These are phyloP conservation scores for Calonectria henricotiae DNA, from an alignment of 2,329 filamentous ascomycete species.

Conservation along the genomic window DNA sequence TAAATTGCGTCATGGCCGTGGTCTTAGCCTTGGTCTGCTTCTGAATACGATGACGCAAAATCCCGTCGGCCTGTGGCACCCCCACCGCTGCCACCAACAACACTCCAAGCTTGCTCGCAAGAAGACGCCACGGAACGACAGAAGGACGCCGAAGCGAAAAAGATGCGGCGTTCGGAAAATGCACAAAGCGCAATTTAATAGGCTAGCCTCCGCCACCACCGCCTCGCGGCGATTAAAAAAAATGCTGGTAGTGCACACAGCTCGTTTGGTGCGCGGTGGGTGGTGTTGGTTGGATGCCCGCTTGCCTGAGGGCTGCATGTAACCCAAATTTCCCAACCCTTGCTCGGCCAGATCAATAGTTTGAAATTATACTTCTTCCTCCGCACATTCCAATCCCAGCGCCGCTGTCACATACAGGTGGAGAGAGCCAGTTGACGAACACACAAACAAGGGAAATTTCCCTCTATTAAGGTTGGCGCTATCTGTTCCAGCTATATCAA, in stretches of 20 bases:
- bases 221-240: not conserved
- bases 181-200: not conserved
- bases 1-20: slow-evolving; percentile 2
- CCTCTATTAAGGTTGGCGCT: not conserved
- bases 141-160: too few species aligned
- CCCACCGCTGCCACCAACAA: not conserved
- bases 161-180: not conserved
- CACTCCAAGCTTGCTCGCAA: not conserved
- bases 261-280: not conserved
- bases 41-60: too few species aligned
- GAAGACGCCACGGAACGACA: not conserved
- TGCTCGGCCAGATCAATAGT: slow-evolving; percentile 3
- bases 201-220: not conserved
- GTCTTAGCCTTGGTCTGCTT: too few species aligned
- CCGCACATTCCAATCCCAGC: not conserved
- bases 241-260: not conserved
- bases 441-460: not conserved
- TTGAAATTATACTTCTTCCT: slow-evolving; percentile 10
- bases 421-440: not conserved
- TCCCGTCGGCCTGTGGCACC: too few species aligned
- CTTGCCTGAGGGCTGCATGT: not conserved
- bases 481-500: not conserved
- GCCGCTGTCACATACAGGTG: not conserved
- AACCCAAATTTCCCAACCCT: slow-evolving; percentile 1
- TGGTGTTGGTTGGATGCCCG: slow-evolving; percentile 2